Conservation (phyloP, 805 yeast genomes). For the Candida lessepsii region DNA sequence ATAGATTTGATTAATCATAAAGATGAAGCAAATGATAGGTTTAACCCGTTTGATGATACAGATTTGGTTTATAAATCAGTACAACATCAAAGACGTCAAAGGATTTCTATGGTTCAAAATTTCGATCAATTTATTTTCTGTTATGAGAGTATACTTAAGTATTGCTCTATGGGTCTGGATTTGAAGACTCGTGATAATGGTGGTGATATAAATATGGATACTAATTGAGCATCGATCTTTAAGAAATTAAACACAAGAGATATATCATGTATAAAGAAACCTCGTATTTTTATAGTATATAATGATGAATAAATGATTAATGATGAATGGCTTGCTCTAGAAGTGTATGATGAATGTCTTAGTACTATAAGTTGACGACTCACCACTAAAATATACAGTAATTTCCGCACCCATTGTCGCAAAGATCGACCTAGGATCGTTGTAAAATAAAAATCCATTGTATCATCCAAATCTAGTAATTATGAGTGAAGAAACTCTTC, state of each 20-base stretch:
- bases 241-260: too few relatives aligned
- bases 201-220: too few relatives aligned
- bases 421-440: too few relatives aligned
- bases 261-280: too few relatives aligned
- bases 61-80: conserved; percentile 66
- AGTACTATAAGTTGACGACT: background rate
- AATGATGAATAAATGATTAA: conserved; percentile 12
- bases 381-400: too few relatives aligned
- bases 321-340: conserved; percentile 3
- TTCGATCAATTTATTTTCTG: conserved; percentile 72
- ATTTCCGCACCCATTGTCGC: too few relatives aligned
- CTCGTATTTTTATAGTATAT: background rate
- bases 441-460: conserved; percentile 10
- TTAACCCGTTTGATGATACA: conserved; percentile 25
- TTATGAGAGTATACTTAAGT: conserved; percentile 56
- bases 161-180: too few relatives aligned
- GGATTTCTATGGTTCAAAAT: conserved; percentile 84
- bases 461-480: conserved; percentile 13
- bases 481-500: conserved; percentile 13
- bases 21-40: background rate
- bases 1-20: conserved; percentile 22
- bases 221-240: too few relatives aligned
- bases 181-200: too few relatives aligned
- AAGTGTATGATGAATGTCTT: background rate
- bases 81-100: conserved; percentile 65